These are phyloP conservation scores for Coffea humblotiana DNA, from an alignment of 305 asterid genomes.

Conservation along the genomic window DNA sequence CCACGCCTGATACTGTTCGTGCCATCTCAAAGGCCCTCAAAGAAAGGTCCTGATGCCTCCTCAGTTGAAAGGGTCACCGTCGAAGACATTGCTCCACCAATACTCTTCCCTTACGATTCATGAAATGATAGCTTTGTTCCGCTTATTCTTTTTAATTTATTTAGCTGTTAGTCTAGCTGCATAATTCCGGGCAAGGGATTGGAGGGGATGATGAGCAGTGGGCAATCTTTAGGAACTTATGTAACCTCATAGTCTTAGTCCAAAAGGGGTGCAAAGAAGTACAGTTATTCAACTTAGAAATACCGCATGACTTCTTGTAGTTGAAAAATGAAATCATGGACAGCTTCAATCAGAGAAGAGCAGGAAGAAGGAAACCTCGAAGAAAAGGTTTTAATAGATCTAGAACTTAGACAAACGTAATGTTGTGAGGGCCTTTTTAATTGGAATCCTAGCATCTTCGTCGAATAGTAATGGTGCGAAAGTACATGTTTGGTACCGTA, in stretches of 20 bases:
- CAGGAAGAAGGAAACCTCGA: too few species aligned
- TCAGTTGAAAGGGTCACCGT: background rate
- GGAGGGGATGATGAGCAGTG: background rate
- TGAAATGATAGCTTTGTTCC: background rate
- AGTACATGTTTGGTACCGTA: too few species aligned
- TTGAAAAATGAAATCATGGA: too few species aligned
- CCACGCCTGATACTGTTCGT: constrained; percentile 55
- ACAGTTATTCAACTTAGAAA: too few species aligned
- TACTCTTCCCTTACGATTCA: background rate
- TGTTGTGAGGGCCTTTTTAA: too few species aligned
- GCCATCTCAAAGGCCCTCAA: constrained; percentile 53
- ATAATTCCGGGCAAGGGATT: background rate
- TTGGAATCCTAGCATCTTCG: too few species aligned
- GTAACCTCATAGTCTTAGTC: background rate
- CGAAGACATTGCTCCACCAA: background rate
- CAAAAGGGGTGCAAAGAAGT: too few species aligned
- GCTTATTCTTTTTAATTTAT: background rate
- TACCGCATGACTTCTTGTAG: too few species aligned
- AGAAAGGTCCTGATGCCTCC: constrained; percentile 19
- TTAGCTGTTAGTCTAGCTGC: background rate
- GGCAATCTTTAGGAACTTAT: background rate
- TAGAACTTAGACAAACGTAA: too few species aligned
- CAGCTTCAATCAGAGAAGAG: too few species aligned
- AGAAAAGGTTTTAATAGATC: too few species aligned
- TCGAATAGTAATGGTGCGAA: too few species aligned